phyloP scores from a whole-genome alignment of 306 rosid genomes.

The Cicer arietinum region DNA sequence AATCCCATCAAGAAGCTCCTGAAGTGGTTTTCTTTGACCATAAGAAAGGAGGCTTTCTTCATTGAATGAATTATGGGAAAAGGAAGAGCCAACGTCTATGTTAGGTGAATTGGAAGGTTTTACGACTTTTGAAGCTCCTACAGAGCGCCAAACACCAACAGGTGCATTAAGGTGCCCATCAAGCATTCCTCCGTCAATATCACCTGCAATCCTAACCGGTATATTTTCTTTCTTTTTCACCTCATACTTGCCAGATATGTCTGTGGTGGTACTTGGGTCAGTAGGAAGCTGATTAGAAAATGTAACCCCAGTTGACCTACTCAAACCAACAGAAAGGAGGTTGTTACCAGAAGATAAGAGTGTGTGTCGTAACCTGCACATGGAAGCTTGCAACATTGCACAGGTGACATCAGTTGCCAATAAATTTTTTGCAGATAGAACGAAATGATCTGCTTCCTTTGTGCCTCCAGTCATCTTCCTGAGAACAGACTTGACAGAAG shows the following conservation, averaged over 20 bases:
- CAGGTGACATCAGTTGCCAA: constrained; percentile 90
- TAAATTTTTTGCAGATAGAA: constrained; percentile 68
- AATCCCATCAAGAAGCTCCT: constrained; percentile 95
- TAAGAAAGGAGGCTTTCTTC: constrained; percentile 91
- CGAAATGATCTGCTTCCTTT: constrained; percentile 62
- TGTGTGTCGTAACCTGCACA: constrained; percentile 89
- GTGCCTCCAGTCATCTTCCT: constrained; percentile 68
- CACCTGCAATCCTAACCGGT: constrained; percentile 93
- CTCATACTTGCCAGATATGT: constrained; percentile 72
- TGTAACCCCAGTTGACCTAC: constrained; percentile 59
- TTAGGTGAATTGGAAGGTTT: constrained; percentile 75
- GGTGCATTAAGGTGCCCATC: constrained; percentile 93
- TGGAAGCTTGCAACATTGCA: constrained; percentile 77
- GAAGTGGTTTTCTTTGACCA: constrained; percentile 92
- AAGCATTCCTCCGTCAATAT: constrained; percentile 80
- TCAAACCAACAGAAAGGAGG: constrained; percentile 60
- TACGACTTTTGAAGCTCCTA: constrained; percentile 75
- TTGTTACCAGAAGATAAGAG: constrained; percentile 73
- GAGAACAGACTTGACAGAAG: constrained; percentile 55
- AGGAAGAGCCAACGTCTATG: constrained; percentile 77
- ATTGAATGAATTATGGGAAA: constrained; percentile 78
- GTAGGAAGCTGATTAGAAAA: constrained; percentile 67
- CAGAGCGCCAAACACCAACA: constrained; percentile 97
- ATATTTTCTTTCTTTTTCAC: constrained; percentile 85
- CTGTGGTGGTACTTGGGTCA: constrained; percentile 71